Evolutionary conservation across 352 stramenopile genomes (phyloP).

Genomic region (Phytopythium delawarense): DNA sequence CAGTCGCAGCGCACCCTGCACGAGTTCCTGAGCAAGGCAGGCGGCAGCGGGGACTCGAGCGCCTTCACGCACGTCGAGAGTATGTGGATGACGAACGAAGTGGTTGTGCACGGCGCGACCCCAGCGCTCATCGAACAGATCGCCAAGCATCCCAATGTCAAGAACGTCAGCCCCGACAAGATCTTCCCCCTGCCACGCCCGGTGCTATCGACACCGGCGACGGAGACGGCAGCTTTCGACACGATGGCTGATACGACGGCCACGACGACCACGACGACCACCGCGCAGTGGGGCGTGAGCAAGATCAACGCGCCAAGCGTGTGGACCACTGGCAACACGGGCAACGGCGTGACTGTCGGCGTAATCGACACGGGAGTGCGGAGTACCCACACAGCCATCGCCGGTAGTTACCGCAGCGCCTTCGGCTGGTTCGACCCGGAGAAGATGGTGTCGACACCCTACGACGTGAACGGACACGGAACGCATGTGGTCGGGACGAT

Average conservation of each 20-base stretch:
- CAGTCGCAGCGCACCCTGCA: conserved; percentile 30
- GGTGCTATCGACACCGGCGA: conserved; percentile 23
- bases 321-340: conserved; percentile 46
- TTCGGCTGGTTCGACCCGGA: conserved; percentile 65
- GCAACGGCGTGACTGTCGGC: conserved; percentile 46
- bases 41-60: conserved; percentile 2
- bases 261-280: conserved; percentile 14
- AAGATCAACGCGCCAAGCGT: conserved; percentile 46
- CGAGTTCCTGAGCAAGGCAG: conserved; percentile 19
- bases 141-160: conserved; percentile 28
- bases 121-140: conserved; percentile 42
- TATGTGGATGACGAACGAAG: conserved; percentile 65
- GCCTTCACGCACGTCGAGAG: conserved; percentile 26
- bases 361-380: conserved; percentile 62
- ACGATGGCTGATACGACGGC: not conserved
- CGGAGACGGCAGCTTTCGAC: not conserved
- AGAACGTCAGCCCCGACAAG: conserved; percentile 32
- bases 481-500: conserved; percentile 51
- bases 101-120: conserved; percentile 48
- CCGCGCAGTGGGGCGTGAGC: conserved; percentile 40
- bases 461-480: conserved; percentile 50
- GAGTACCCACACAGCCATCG: conserved; percentile 37
- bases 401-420: conserved; percentile 31
- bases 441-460: conserved; percentile 22
- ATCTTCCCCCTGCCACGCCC: conserved; percentile 30